Evolutionary conservation across 2,329 filamentous ascomycete species (phyloP), one percentile per base, ranked within the genome.

Genomic region (Pseudogymnoascus sp.): DNA sequence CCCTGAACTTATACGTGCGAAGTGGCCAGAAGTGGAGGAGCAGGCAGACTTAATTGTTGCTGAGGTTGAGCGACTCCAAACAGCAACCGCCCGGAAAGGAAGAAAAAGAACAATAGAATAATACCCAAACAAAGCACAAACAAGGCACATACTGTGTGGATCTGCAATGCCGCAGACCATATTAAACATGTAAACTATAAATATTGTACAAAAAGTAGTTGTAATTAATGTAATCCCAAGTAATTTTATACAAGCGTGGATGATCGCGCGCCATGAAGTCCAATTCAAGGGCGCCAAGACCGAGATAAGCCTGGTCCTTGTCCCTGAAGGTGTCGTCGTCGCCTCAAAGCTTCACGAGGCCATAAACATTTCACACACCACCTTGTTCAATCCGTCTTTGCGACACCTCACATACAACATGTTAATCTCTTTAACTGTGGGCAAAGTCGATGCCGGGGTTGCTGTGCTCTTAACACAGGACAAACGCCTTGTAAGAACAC

Each of bases 371-470:
- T 33, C 47, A 17, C 29, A 17, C 29, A 33, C 47, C 29, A 54
- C 47, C 47, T 10, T 21, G 4, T 54, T 4, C 29, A 33, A 54
- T 35, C 59, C 40, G 29, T 9, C 21, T 21, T 44, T 58, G 59
- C 59, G 40, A 58, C 60, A 29, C 33, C 60, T 36, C 57, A 36
- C 61, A 63, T 24, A 60, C 60, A 68, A 62, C n/a, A 97, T 99
- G 94, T 83, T 97, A 72, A 90, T 99, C 77, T 97, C 94, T 68
- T 83, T 99, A 73, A 97, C 93, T 59, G 94, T 99, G 76, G 94
- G 94, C 81, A 99, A 99, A 80, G 94, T 99, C 77, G 94, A 99
- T 77, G 94, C 94, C 71, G 94, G 94, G 77, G 93, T 99, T 73
- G 96, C 94, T 58, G 94, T 99, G 65, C 87, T 99, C 61, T 80